Evolutionary conservation across 1,284 basidiomycete genomes (phyloP), one percentile per base, ranked within the genome.

Genomic region (Sparassis latifolia): DNA sequence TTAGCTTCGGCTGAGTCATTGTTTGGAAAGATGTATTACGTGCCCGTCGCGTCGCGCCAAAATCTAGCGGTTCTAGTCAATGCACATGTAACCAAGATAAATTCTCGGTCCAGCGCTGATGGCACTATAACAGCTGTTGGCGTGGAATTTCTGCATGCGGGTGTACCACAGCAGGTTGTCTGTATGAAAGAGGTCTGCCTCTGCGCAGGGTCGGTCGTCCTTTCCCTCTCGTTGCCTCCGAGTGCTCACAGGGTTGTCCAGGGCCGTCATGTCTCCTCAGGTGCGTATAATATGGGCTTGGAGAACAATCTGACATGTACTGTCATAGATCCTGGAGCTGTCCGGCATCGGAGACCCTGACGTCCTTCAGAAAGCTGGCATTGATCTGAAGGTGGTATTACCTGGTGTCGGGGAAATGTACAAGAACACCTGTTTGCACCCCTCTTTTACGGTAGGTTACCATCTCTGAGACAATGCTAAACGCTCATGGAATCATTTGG

Each of bases 101-200:
- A 53, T 2, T 53, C 57, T 1, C 42, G 91, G 66, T 92, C 92
- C 27, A 94, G 92, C 5, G 76, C 78, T 63, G 91, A 96, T 63
- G 86, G 91, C 44, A 93, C 92, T 67, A 97, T 97, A 68, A 95
- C 92, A 3, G 82, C 98, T 38, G 79, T 97, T 53, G 94, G 97
- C 68, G 96, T 98, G 29, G 96, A 99, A 31, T 70, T 71, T 45
- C 41, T 54, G 2, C 47, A 61, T 45, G 57, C 71, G 93, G 95
- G 71, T 82, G 95, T 61, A 92, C 92, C 45, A 2, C 58, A 64
- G 45, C 47, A 51, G 2, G 66, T 62, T 7, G 53, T 49, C 5
- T 56, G 56, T 3, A 53, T 52, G 29, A 58, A 56, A 44, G 62
- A 77, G 50, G 68, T 78, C 45, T 69, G 77, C 31, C 51, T 79